A percentile compares a stretch with the other conserved stretches of the same genome.
Conservation (phyloP, 148 eudicot species). For the Amaranthus palmeri region DNA sequence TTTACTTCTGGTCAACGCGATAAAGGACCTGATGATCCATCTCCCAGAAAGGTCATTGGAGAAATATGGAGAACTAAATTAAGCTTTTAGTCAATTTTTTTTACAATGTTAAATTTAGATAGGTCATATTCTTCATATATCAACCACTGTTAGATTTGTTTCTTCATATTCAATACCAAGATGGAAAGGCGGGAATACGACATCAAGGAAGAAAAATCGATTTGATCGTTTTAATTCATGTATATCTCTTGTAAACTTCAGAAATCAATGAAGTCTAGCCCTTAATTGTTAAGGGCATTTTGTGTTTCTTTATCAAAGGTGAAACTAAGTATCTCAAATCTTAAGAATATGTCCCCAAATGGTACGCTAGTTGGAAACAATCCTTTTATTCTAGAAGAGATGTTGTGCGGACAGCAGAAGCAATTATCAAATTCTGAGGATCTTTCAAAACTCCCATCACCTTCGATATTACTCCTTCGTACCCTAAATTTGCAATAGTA, state of each 20-base stretch:
- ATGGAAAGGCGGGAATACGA: not conserved
- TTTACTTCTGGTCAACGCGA: constrained; percentile 96
- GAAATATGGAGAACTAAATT: constrained; percentile 96
- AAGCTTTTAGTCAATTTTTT: constrained; percentile 32
- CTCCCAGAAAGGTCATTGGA: constrained; percentile 84
- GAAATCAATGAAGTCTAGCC: not conserved
- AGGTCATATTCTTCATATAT: constrained; percentile 17
- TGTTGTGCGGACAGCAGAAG: no score
- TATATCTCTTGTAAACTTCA: constrained; percentile 17
- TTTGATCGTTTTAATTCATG: constrained; percentile 9
- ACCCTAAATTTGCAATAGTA: no score
- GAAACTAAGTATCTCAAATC: no score
- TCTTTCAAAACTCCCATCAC: no score
- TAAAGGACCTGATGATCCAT: constrained; percentile 84
- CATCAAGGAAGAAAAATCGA: not conserved
- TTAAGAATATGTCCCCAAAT: no score
- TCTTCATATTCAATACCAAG: not conserved
- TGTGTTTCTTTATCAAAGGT: not conserved
- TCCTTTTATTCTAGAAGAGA: no score
- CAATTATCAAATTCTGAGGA: no score
- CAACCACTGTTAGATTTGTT: constrained; percentile 3
- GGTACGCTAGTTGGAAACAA: no score
- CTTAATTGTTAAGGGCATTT: not conserved
- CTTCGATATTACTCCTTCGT: no score
- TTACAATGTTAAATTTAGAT: not conserved